Conservation (phyloP, 2,329 filamentous ascomycete genomes). For the Fusarium pilosicola region DNA sequence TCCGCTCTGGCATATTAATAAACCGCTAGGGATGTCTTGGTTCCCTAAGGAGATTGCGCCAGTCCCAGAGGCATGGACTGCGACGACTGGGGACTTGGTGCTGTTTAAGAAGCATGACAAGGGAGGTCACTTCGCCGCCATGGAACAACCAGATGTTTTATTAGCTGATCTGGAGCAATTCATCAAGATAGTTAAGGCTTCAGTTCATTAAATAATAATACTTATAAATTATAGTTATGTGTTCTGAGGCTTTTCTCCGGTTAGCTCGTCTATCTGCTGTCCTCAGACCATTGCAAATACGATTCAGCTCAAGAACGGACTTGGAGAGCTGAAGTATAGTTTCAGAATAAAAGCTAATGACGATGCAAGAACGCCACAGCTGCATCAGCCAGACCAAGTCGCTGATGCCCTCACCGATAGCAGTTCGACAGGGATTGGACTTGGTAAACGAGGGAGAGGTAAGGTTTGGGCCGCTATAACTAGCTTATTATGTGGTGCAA, state of each 20-base stretch:
- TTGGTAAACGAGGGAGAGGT: background rate
- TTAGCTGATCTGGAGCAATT: background rate
- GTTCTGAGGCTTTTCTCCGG: background rate
- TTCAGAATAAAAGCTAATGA: background rate
- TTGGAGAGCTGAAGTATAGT: background rate
- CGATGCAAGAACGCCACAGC: background rate
- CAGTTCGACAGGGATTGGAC: background rate
- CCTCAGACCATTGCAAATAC: background rate
- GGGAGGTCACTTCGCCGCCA: background rate
- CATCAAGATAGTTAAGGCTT: fast-evolving
- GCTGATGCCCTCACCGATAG: background rate
- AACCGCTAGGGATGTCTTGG: background rate
- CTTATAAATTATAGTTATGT: too few species aligned
- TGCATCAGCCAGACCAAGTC: background rate
- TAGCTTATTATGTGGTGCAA: background rate
- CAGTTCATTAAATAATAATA: background rate
- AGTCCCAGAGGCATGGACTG: background rate
- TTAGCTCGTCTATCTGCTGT: fast-evolving
- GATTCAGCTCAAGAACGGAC: background rate
- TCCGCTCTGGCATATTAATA: background rate
- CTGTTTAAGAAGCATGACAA: background rate
- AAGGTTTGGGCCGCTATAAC: background rate
- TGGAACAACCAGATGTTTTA: background rate
- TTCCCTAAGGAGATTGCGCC: background rate
- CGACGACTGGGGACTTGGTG: background rate